These are phyloP conservation scores for Dendrobium huoshanense DNA, from an alignment of 106 monocot genomes.

Conservation along the genomic window DNA sequence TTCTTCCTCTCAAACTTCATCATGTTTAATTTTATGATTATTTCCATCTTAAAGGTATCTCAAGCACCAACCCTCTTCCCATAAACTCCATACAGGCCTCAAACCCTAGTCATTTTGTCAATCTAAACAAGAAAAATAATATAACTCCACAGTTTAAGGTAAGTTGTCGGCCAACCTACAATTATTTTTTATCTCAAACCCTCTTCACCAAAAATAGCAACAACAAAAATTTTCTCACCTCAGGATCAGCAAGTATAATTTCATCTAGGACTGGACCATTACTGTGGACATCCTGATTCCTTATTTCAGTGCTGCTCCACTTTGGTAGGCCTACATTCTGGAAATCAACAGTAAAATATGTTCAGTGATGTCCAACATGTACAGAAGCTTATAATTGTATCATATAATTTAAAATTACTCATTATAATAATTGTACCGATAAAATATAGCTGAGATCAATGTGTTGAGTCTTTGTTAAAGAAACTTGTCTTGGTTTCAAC, in stretches of 20 bases:
- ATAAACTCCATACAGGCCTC: no score
- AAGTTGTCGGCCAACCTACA: no score
- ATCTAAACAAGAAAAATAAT: no score
- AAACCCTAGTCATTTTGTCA: no score
- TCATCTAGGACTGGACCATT: conserved; percentile 98
- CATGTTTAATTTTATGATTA: no score
- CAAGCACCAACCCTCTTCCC: no score
- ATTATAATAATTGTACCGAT: conserved; percentile 43
- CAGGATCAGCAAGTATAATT: conserved; percentile 74
- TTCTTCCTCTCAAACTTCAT: no score
- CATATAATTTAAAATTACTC: not conserved
- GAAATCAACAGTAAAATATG: conserved; percentile 3
- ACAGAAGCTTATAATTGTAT: not conserved
- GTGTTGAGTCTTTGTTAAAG: conserved; percentile 86
- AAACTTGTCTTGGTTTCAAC: conserved; percentile 54
- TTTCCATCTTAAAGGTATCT: no score
- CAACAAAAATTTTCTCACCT: conserved; percentile 33
- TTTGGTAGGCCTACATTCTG: conserved; percentile 78
- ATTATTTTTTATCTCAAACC: no score
- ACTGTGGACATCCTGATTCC: conserved; percentile 76
- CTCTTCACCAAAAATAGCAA: no score
- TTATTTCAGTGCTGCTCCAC: conserved; percentile 82
- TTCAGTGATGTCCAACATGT: not conserved
- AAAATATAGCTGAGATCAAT: conserved; percentile 82
- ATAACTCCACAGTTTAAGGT: no score